These are phyloP conservation scores for Hypomyces rosellus DNA, from an alignment of 2,329 filamentous ascomycete species.

Conservation along the genomic window DNA sequence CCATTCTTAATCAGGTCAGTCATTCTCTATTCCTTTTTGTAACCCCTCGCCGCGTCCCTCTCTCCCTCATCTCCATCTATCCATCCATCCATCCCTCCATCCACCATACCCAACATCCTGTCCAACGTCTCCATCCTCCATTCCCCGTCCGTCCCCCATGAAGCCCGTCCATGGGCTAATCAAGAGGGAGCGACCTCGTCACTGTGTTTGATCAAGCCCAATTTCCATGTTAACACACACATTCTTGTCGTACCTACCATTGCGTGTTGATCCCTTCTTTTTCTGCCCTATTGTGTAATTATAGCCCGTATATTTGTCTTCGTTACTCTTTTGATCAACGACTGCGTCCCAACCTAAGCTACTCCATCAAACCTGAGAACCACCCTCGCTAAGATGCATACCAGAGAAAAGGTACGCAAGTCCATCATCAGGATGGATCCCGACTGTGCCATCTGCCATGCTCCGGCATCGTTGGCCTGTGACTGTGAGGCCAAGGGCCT, in stretches of 20 bases:
- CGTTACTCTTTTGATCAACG: conserved; percentile 3
- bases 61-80: conserved; percentile 15
- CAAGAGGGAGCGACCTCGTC: conserved; percentile 19
- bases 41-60: conserved; percentile 16
- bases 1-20: conserved; percentile 25
- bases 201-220: conserved; percentile 13
- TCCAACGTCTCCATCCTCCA: conserved; percentile 9
- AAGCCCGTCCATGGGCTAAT: conserved; percentile 21
- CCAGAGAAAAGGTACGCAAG: conserved; percentile 43
- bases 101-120: conserved; percentile 10
- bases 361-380: conserved; percentile 5
- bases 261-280: conserved; percentile 8
- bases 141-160: conserved; percentile 21
- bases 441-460: conserved; percentile 61
- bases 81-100: neutral
- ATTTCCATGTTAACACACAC: conserved; percentile 1
- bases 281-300: conserved; percentile 17
- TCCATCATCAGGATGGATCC: conserved; percentile 58
- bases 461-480: conserved; percentile 52
- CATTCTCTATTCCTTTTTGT: neutral
- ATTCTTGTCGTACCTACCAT: neutral
- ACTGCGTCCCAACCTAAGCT: conserved; percentile 10
- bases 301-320: conserved; percentile 10
- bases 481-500: conserved; percentile 62
- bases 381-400: conserved; percentile 43